phyloP scores from a whole-genome alignment of 2,329 filamentous ascomycete genomes.

The Aspergillus sp. region DNA sequence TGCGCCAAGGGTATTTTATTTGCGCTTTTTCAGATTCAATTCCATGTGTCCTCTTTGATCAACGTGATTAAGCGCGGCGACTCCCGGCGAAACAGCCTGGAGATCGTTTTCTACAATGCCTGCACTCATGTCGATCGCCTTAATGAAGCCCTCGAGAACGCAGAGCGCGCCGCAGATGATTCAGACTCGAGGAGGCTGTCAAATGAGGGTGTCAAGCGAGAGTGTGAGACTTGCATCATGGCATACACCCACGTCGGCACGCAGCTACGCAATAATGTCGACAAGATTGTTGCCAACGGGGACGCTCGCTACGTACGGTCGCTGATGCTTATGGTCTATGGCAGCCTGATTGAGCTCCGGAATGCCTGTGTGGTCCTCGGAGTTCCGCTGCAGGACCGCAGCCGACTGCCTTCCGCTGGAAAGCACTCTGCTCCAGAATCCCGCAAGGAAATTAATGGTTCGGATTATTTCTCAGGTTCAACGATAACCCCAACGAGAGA shows the following conservation, averaged over 20 bases:
- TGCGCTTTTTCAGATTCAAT: constrained; percentile 44
- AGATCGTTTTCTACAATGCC: constrained; percentile 48
- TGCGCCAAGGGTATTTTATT: constrained; percentile 48
- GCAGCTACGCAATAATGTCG: constrained; percentile 39
- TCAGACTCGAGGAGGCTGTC: constrained; percentile 35
- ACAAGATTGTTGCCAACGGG: constrained; percentile 45
- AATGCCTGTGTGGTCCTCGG: constrained; percentile 49
- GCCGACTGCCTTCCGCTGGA: constrained; percentile 16
- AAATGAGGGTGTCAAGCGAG: constrained; percentile 35
- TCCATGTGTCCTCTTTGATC: constrained; percentile 38
- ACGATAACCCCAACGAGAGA: constrained; percentile 40
- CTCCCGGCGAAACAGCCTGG: constrained; percentile 41
- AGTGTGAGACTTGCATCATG: constrained; percentile 42
- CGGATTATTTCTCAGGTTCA: constrained; percentile 21
- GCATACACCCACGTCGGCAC: constrained; percentile 42
- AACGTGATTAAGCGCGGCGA: constrained; percentile 40
- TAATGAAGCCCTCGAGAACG: constrained; percentile 44
- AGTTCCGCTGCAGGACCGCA: constrained; percentile 27
- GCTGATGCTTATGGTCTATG: constrained; percentile 50
- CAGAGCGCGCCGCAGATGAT: constrained; percentile 43
- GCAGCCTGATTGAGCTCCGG: constrained; percentile 49
- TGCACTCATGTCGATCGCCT: constrained; percentile 48
- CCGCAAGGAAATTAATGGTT: constrained; percentile 16
- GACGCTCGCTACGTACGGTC: constrained; percentile 51
- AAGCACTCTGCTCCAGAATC: constrained; percentile 22